Evolutionary conservation across 208 protist species (phyloP).

Genomic region (Lotmaria passim): DNA sequence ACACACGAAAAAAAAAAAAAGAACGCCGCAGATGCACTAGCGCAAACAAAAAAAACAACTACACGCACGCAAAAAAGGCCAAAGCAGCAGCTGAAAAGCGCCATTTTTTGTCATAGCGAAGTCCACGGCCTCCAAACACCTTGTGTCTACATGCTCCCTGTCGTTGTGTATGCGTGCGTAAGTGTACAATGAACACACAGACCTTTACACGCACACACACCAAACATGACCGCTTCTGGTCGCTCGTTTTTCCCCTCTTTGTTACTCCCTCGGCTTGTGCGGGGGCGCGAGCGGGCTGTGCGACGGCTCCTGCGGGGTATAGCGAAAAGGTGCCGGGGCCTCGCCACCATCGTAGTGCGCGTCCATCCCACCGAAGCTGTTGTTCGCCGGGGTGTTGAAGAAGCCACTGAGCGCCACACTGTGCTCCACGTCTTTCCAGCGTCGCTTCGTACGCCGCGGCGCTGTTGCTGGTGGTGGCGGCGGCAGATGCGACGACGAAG

Average conservation of each 20-base stretch:
- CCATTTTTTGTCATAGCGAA: too few relatives aligned
- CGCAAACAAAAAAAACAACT: too few relatives aligned
- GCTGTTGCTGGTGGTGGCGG: neutral
- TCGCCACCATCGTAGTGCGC: conserved; percentile 1
- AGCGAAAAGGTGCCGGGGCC: neutral
- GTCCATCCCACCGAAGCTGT: conserved; percentile 4
- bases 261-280: neutral
- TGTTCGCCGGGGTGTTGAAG: conserved; percentile 28
- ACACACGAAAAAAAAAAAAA: neutral
- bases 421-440: conserved; percentile 37
- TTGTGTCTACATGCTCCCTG: too few relatives aligned
- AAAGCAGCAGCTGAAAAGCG: too few relatives aligned
- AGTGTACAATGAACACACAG: too few relatives aligned
- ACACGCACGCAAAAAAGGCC: too few relatives aligned
- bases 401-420: conserved; percentile 46
- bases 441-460: conserved; percentile 14
- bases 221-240: too few relatives aligned
- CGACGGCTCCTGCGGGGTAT: neutral
- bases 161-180: too few relatives aligned
- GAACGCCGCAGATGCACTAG: neutral
- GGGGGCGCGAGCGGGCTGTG: neutral
- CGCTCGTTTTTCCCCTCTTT: too few relatives aligned
- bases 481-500: neutral
- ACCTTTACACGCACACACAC: too few relatives aligned
- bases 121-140: too few relatives aligned